Evolutionary conservation across 2,329 filamentous ascomycete genomes (phyloP), one percentile per base, ranked within the genome.

Genomic region (Metarhizium brunneum): DNA sequence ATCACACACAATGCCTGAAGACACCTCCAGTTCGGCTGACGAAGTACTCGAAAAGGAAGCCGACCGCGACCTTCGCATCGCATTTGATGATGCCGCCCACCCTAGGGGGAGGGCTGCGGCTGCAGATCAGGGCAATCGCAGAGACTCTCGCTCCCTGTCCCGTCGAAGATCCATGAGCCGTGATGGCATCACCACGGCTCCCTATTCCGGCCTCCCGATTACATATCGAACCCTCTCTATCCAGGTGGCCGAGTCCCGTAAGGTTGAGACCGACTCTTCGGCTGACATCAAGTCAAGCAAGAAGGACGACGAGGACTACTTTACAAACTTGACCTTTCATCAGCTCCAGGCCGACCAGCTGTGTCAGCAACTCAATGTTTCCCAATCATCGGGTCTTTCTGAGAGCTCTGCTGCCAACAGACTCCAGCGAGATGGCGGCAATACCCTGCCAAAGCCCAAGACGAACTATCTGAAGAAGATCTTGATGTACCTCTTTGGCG

Each of bases 401-500:
- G 65, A 66, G 47, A 62, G 60, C 35, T 63, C 65, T 6, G 71
- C 68, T 2, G 64, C 66, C 4, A 62, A 60, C 36, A 65, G 73
- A 11, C 64, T 74, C 8, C 60, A 68, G 53, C 69, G 71, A 7
- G 71, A 76, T 57, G 74, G 75, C 50, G 66, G 60, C 49, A 77
- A 77, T 56, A 68, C 67, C 0, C 65, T 76, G 2, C 71, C 75
- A 7, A 66, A 67, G 45, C 67, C 69, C 32, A 73, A 74, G 60
- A 69, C 71, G 5, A 76, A 75, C 62, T 74, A 76, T 60, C 57
- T 65, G 56, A 72, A 70, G 58, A 73, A 73, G 57, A 64, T 74
- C 1, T 60, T 75, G 7, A 58, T 62, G 5, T 77, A 76, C 57
- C 58, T 77, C 56, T 77, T 77, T 61, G 74, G 74, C 40, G 75